Base-by-base conservation (phyloP, 257 asterid genomes). In the Apocynum venetum region DNA sequence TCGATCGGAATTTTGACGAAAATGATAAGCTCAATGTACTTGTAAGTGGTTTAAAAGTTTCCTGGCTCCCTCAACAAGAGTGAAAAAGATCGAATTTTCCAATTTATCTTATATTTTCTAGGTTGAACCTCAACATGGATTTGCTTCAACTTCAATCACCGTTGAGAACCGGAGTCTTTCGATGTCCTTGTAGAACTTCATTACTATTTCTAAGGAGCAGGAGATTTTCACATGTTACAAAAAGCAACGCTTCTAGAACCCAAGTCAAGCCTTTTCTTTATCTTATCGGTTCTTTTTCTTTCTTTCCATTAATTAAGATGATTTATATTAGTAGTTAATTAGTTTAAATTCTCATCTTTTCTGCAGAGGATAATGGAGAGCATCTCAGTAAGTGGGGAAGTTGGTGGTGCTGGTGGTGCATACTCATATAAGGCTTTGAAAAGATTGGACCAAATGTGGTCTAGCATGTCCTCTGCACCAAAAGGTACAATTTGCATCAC, bases 331-430 rank as follows among this genome's bases (percentile, higher is more conserved):
- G 55, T 72, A 14, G 48, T 15, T 71, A 64, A 25, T 63, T 17
- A 48, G 49, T 46, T n/a, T 80, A 44, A 64, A 74, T 73, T 61
- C 61, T 63, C 46, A 20, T 25, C 10, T 76, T 65, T 75, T 70
- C 79, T 83, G 79, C 77, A 93, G 98, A 95, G 91, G 89, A 95
- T 95, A 85, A 95, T 95, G 98, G 97, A 95, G 84, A 89, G 88
- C 67, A 80, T 93, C 75, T 85, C 97, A 52, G 89, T 78, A 19
- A 89, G 92, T 80, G 96, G 91, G 19, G 98, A 93, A 81, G 99
- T 86, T 72, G 99, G 98, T 71, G 99, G 98, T 67, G 99, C 99
- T 53, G 99, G 99, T 78, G 98, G 99, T 73, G 88, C 92, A 47
- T 90, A 91, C 78, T 91, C 99, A 11, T 95, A 91, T 56, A 85